Percentiles rank a stretch among this genome's conserved stretches.
Conservation (phyloP, 176 grass and related monocot genomes). For the Triticum urartu region DNA sequence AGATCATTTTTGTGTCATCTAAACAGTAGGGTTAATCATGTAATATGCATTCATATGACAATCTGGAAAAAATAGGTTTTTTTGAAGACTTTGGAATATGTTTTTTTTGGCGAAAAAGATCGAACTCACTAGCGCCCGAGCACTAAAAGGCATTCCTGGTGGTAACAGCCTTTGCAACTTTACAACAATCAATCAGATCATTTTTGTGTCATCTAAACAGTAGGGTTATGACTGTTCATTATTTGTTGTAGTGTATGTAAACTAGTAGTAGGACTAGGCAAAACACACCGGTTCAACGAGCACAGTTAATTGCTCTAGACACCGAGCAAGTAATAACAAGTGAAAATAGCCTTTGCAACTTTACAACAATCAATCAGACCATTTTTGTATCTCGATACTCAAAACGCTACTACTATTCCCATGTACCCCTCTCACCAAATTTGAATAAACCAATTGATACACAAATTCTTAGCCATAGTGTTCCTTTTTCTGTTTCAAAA, state of each 20-base stretch:
- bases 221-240: not conserved
- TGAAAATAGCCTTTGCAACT: conserved; percentile 33
- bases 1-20: conserved; percentile 25
- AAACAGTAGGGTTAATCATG: not conserved
- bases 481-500: not conserved
- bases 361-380: conserved; percentile 50
- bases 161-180: conserved; percentile 35
- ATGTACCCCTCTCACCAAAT: conserved; percentile 17
- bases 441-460: conserved; percentile 40
- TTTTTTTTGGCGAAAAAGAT: not conserved
- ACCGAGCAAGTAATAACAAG: conserved; percentile 27
- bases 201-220: conserved; percentile 13
- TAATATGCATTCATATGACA: too few relatives aligned
- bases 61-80: too few relatives aligned
- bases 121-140: not conserved
- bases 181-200: conserved; percentile 45
- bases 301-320: not conserved
- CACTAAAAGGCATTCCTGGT: not conserved
- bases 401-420: conserved; percentile 29
- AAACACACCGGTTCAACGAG: not conserved
- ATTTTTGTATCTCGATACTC: conserved; percentile 30
- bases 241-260: too few relatives aligned
- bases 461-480: conserved; percentile 18
- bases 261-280: not conserved
- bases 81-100: too few relatives aligned